Base-by-base conservation (phyloP, 495 filamentous ascomycete genomes). In the Hyaloscypha hepaticicola region DNA sequence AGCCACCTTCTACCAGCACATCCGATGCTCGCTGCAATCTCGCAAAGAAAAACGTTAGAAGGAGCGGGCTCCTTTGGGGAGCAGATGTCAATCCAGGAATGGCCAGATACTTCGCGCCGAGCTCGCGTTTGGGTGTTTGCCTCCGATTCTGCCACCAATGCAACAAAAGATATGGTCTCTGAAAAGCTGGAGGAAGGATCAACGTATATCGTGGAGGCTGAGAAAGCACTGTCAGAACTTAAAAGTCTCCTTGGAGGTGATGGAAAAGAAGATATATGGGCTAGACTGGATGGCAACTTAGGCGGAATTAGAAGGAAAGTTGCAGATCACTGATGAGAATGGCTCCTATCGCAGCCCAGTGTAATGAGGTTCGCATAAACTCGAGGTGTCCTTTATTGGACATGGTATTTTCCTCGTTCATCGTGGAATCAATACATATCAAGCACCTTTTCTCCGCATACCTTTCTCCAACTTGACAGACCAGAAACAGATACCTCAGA, bases 1-100 rank as follows among this genome's bases (percentile, higher is more conserved):
- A 90, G 87, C 68, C 87, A 90, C 60, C 78, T 92, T 5, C 80
- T 91, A 1, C 86, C 84, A 0, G 78, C 82, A 45, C 85, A 89
- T 60, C 86, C 88, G 7, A 60, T 69, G 26, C 48, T 59, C 12
- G 31, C 9, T 14, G 27, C 31, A 3, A 4, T 22, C 38, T 31
- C 8, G n/a, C 31, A 31, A 22, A 5, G 59, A n/a, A 64, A 60
- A 19, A 60, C 58, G 24, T 28, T 52, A 7, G 62, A 64, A 21
- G 33, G 21, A 12, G 27, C 59, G 7, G 38, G 19, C 11, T 65
- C 67, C 11, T 72, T 69, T 55, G 66, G 34, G 25, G 62, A 68
- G 5, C 60, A 64, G 41, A 59, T 70, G 1, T 61, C 59, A 21
- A 66, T 48, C 50, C 26, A 66, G 33, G 70, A 75, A 60, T 73